Percentiles rank a stretch among this genome's conserved stretches.
Evolutionary conservation across 495 filamentous ascomycete genomes (phyloP).

Genomic region (Neohortaea acidophila): DNA sequence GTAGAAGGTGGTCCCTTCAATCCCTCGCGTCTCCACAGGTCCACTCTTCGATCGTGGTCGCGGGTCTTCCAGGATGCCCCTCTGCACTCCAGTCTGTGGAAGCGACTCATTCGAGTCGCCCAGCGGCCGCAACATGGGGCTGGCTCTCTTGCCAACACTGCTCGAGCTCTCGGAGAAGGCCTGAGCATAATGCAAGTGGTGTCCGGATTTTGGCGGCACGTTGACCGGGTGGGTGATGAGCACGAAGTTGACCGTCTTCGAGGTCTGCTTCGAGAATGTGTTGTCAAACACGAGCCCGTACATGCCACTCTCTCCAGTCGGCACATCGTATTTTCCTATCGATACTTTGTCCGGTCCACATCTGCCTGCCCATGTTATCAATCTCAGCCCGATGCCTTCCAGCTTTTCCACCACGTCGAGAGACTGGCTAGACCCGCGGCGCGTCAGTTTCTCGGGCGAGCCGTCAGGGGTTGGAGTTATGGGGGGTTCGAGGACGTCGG

Average conservation of each 20-base stretch:
- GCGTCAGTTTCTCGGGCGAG: constrained; percentile 1
- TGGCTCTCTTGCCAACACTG: constrained; percentile 31
- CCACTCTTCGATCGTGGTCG: constrained; percentile 20
- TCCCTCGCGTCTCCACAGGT: constrained; percentile 8
- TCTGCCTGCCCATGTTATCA: constrained; percentile 78
- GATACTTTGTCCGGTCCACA: constrained; percentile 95
- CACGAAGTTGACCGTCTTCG: constrained; percentile 88
- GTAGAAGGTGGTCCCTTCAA: constrained; percentile 39
- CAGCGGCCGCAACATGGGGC: constrained; percentile 20
- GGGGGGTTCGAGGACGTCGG: constrained; percentile 32
- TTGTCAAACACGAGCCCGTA: constrained; percentile 97
- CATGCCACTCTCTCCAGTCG: constrained; percentile 61
- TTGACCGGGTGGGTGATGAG: constrained; percentile 83
- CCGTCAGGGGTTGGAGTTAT: constrained; percentile 22
- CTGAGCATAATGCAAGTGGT: constrained; percentile 46
- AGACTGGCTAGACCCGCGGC: constrained; percentile 24
- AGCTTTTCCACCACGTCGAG: constrained; percentile 57
- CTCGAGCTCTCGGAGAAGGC: constrained; percentile 34
- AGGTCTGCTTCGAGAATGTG: constrained; percentile 89
- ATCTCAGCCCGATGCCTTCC: constrained; percentile 67
- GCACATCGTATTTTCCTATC: constrained; percentile 74
- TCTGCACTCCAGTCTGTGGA: constrained; percentile 12
- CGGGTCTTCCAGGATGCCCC: constrained; percentile 11
- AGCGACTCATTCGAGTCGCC: constrained; percentile 25
- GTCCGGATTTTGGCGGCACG: constrained; percentile 61